Conservation (phyloP, 352 stramenopile species). For the Phytopythium cucurbitacearum region DNA sequence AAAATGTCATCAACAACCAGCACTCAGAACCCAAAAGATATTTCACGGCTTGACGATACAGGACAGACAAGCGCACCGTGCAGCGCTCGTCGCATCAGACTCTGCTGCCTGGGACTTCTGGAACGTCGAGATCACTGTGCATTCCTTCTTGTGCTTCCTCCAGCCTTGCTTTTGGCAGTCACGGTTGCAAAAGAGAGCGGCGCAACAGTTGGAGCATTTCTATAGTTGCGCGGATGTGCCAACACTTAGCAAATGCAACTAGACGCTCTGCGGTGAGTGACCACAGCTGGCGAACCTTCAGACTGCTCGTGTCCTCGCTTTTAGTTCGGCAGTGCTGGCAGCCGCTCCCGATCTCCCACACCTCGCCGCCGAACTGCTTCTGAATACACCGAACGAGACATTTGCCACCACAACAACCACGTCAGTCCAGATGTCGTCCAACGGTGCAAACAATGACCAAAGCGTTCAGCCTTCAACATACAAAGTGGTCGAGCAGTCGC, state of each 20-base stretch:
- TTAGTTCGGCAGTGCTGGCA: conserved; percentile 56
- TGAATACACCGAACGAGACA: conserved; percentile 8
- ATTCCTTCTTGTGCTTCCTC: conserved; percentile 59
- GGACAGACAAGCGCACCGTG: too few relatives aligned
- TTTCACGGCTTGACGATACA: too few relatives aligned
- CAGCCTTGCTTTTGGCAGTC: conserved; percentile 60
- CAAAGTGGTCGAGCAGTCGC: conserved; percentile 70
- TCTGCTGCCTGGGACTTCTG: conserved; percentile 13
- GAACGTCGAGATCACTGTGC: conserved; percentile 51
- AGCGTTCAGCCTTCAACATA: conserved; percentile 7
- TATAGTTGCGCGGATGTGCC: conserved; percentile 6
- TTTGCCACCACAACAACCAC: not conserved
- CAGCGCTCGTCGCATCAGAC: too few relatives aligned
- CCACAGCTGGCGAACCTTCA: conserved; percentile 31
- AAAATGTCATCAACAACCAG: not conserved
- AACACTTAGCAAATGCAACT: not conserved
- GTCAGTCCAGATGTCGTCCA: not conserved
- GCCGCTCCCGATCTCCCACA: conserved; percentile 60
- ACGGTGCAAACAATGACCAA: too few relatives aligned
- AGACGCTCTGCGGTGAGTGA: too few relatives aligned
- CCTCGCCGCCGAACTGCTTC: conserved; percentile 66
- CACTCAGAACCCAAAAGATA: too few relatives aligned
- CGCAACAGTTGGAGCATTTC: conserved; percentile 57
- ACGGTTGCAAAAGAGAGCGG: conserved; percentile 56
- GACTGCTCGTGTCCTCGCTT: conserved; percentile 28